phyloP scores from a whole-genome alignment of 495 filamentous ascomycete species.

The Elasticomyces elasticus region DNA sequence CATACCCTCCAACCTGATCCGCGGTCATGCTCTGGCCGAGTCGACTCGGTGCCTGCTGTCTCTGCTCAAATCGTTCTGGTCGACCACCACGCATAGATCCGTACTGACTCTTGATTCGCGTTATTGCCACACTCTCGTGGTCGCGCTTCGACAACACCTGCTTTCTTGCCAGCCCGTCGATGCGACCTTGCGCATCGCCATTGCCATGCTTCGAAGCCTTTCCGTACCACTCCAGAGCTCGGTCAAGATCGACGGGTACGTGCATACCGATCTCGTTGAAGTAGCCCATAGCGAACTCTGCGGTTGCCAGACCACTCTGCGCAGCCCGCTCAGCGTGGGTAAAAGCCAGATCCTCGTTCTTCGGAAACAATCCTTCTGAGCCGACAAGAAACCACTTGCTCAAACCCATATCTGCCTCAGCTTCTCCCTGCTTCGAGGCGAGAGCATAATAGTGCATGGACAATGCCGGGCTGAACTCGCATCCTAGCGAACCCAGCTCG shows the following conservation, averaged over 20 bases:
- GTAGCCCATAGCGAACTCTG: constrained; percentile 94
- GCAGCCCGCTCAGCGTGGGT: constrained; percentile 84
- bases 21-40: constrained; percentile 22
- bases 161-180: constrained; percentile 77
- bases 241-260: constrained; percentile 66
- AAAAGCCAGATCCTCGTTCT: constrained; percentile 90
- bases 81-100: constrained; percentile 70
- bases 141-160: constrained; percentile 82
- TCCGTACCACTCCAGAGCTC: constrained; percentile 83
- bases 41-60: constrained; percentile 25
- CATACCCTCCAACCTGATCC: constrained; percentile 41
- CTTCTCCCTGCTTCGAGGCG: constrained; percentile 76
- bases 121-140: constrained; percentile 83
- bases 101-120: constrained; percentile 83
- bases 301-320: constrained; percentile 66
- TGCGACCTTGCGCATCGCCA: constrained; percentile 69
- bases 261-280: constrained; percentile 95
- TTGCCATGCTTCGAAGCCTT: constrained; percentile 86
- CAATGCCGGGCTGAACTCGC: constrained; percentile 85
- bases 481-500: constrained; percentile 84
- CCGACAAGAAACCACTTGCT: constrained; percentile 99
- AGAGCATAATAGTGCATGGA: constrained; percentile 94
- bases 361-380: constrained; percentile 79
- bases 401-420: constrained; percentile 90
- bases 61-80: constrained; percentile 52